Percentiles rank a stretch among this genome's conserved stretches.
Evolutionary conservation across 768 basidiomycete species (phyloP).

Genomic region (Mrakia hoshinonis): DNA sequence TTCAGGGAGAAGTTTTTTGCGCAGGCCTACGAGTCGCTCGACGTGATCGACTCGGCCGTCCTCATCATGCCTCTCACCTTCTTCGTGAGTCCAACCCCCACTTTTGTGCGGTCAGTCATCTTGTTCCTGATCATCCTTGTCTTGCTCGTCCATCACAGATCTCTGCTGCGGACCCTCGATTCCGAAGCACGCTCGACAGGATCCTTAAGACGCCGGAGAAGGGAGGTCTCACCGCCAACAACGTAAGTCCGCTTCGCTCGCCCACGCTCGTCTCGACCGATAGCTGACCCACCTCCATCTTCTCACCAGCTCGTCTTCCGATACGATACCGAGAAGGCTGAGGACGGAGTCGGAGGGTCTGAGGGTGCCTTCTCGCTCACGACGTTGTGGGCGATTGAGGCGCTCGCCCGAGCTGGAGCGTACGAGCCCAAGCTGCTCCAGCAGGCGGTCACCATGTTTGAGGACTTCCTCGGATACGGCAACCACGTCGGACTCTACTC

Average conservation of each 20-base stretch:
- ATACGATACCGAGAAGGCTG: constrained; percentile 74
- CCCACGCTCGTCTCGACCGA: background rate
- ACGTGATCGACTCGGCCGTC: constrained; percentile 41
- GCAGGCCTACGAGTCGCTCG: constrained; percentile 81
- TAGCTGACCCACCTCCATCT: background rate
- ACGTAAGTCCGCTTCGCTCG: constrained; percentile 26
- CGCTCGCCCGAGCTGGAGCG: constrained; percentile 75
- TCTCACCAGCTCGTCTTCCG: constrained; percentile 62
- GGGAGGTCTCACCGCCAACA: constrained; percentile 84
- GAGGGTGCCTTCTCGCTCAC: constrained; percentile 84
- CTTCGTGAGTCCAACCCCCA: constrained; percentile 49
- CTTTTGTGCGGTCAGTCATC: background rate
- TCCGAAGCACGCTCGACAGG: constrained; percentile 70
- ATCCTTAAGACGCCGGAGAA: constrained; percentile 80
- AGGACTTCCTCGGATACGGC: constrained; percentile 67
- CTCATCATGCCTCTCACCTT: constrained; percentile 50
- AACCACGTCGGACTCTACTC: constrained; percentile 83
- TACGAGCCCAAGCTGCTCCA: constrained; percentile 59
- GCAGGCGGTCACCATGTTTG: constrained; percentile 51
- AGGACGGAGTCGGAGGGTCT: constrained; percentile 91
- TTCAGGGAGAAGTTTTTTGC: constrained; percentile 39
- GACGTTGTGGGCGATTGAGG: constrained; percentile 64
- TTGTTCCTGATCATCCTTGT: background rate
- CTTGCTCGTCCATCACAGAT: constrained; percentile 20
- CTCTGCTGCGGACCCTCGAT: constrained; percentile 61